A percentile compares a stretch with the other conserved stretches of the same genome.
These are phyloP conservation scores for Wickerhamomyces bisporus DNA, from an alignment of 805 yeast genomes.

Conservation along the genomic window DNA sequence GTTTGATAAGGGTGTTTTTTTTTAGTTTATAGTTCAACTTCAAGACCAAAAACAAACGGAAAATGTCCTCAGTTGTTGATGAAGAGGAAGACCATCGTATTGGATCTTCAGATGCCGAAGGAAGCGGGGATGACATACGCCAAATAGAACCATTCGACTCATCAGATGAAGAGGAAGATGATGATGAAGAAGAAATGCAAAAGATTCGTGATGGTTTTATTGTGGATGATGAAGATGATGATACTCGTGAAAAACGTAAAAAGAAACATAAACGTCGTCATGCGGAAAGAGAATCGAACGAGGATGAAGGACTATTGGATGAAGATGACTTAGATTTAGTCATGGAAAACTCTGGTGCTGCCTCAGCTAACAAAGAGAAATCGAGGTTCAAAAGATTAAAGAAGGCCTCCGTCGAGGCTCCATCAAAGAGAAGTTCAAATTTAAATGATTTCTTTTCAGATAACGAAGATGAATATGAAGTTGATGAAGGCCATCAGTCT, in stretches of 20 bases:
- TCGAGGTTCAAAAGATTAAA: conserved; percentile 77
- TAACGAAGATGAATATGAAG: conserved; percentile 30
- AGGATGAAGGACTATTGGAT: conserved; percentile 69
- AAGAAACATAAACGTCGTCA: conserved; percentile 32
- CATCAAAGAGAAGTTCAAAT: conserved; percentile 14
- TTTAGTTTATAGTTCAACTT: no score
- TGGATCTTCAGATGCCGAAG: conserved; percentile 25
- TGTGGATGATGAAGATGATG: conserved; percentile 87
- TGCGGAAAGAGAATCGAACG: conserved; percentile 38
- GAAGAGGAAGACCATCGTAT: conserved; percentile 11
- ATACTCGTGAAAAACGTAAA: conserved; percentile 38
- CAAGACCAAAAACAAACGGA: no score
- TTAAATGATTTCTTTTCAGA: conserved; percentile 39
- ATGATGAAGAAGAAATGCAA: conserved; percentile 84
- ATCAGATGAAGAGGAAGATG: conserved; percentile 88
- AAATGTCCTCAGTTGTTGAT: conserved; percentile 11
- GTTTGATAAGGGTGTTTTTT: no score
- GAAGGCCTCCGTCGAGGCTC: conserved; percentile 51
- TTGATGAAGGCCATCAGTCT: conserved; percentile 28
- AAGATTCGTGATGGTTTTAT: conserved; percentile 87
- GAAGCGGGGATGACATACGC: conserved; percentile 39
- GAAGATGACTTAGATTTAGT: conserved; percentile 93
- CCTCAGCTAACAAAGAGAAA: conserved; percentile 28
- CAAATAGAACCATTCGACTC: conserved; percentile 48
- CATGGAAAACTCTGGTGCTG: conserved; percentile 85